Base-by-base conservation (phyloP, 1,139 yeast species). In the Pneumocystis wakefieldiae region DNA sequence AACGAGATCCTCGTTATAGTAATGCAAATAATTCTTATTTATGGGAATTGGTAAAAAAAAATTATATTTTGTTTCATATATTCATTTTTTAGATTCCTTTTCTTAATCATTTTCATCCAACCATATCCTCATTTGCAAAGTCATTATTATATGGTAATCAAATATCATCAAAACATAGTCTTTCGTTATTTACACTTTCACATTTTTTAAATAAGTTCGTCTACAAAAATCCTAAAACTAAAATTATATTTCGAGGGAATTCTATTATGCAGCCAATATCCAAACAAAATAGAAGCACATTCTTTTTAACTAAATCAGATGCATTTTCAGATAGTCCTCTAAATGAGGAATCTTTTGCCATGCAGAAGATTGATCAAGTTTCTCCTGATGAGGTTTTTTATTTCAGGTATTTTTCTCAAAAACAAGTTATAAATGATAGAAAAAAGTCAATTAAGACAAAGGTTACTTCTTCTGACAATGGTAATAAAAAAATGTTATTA, bases 251-350 rank as follows among this genome's bases (percentile, higher is more conserved):
- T 57, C 70, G 74, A 19, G 97, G 97, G 71, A 79, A 86, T 2
- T 88, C 97, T 61, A 91, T 92, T 73, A 94, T 94, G 97, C 98
- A 92, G 78, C 97, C 98, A 62, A 79, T 94, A 67, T 94, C 96
- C 61, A 97, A 97, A 65, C 82, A 85, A 1, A 89, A 86, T 60
- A 85, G 90, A n/a, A 89, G 87, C 8, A 77, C 87, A 65, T 80
- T 90, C 68, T 90, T 90, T 15, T 84, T 80, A 69, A 82, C 89
- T 35, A 69, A 70, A 63, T 67, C 66, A 24, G 65, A 68, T 38
- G 63, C 65, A 53, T 73, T 71, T 63, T 59, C 61, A 2, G 82
- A 78, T 60, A 71, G 81, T 19, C 95, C 97, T 1, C 94, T 82
- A 5, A 91, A 90, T 71, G 81, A 92, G 2, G 83, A 85, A 68